Evolutionary conservation across 176 grass and related monocot genomes (phyloP), one percentile per base, ranked within the genome.

Genomic region (Pharus latifolius): DNA sequence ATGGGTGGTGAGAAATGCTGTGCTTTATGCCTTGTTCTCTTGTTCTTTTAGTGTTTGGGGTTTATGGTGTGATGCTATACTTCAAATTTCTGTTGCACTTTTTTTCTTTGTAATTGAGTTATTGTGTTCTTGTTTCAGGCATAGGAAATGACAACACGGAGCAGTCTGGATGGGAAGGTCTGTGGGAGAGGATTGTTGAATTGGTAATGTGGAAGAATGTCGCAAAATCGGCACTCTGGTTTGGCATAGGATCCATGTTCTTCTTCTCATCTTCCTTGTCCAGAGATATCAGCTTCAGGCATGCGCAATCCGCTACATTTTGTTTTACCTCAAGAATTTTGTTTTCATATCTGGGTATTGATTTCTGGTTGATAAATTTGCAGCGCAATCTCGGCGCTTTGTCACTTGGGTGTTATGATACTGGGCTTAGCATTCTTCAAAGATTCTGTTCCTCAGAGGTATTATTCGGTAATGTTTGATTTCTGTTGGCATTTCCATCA

Each of bases 171-270:
- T 71, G 78, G 66, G 84, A 82, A 72, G 47, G 65, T 52, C 53
- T 91, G 16, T 77, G 72, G 29, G 82, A 88, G 55, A 49, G 79
- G 64, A 63, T 88, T n/a, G 37, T 93, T 16, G 90, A 91, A 29
- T 41, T 93, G 6, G 70, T 91, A 37, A 82, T 94, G 95, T 99
- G 95, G 95, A 94, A 80, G 50, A 84, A 99, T 40, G 82, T 76
- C 7, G 95, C 95, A 16, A 94, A 79, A 86, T 91, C 95, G 2
- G 35, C 87, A 3, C 84, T 94, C 5, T 99, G 95, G 95, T 99
- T 99, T 57, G 95, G 90, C 11, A 14, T 76, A 6, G 95, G 87
- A 48, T 91, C 84, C 5, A 83, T 94, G 74, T 88, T 94, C 67
- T 88, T 91, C 56, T 60, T 94, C 18, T 94, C 95, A 15, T 81